phyloP scores from a whole-genome alignment of 1,284 basidiomycete species.

The Pseudomicrostroma phylloplanum region DNA sequence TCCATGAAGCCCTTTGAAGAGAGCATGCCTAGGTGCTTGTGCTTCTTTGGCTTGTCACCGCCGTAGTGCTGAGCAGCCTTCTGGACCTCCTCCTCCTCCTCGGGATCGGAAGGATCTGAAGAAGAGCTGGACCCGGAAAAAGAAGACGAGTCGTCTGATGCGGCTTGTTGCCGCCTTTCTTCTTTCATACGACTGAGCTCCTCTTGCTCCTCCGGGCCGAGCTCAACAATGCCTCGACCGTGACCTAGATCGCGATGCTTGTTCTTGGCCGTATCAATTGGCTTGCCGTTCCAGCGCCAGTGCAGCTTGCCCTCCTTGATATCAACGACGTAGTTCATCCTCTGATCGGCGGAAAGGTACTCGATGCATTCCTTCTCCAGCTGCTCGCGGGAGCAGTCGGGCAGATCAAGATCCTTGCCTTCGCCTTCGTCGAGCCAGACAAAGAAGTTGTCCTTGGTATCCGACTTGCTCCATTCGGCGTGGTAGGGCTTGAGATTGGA shows the following conservation, averaged over 20 bases:
- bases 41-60: constrained; percentile 20
- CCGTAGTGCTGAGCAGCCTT: constrained; percentile 21
- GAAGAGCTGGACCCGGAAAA: not conserved
- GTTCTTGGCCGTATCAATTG: constrained; percentile 52
- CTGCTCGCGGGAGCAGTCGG: constrained; percentile 63
- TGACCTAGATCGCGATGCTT: constrained; percentile 42
- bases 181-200: constrained; percentile 16
- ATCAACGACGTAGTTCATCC: constrained; percentile 67
- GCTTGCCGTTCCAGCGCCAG: constrained; percentile 65
- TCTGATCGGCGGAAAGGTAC: constrained; percentile 58
- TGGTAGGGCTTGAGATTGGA: constrained; percentile 44
- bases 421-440: constrained; percentile 65
- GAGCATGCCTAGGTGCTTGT: constrained; percentile 21
- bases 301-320: constrained; percentile 60
- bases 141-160: constrained; percentile 9
- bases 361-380: constrained; percentile 61
- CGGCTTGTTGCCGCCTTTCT: constrained; percentile 14
- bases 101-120: constrained; percentile 5
- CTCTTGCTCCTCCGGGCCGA: constrained; percentile 31
- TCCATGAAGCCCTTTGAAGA: constrained; percentile 31
- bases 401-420: constrained; percentile 62
- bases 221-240: constrained; percentile 45
- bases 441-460: constrained; percentile 41
- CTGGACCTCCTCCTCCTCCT: constrained; percentile 17
- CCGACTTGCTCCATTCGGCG: constrained; percentile 23